Conservation (phyloP, 345 rosid genomes). For the Barbarea vulgaris region DNA sequence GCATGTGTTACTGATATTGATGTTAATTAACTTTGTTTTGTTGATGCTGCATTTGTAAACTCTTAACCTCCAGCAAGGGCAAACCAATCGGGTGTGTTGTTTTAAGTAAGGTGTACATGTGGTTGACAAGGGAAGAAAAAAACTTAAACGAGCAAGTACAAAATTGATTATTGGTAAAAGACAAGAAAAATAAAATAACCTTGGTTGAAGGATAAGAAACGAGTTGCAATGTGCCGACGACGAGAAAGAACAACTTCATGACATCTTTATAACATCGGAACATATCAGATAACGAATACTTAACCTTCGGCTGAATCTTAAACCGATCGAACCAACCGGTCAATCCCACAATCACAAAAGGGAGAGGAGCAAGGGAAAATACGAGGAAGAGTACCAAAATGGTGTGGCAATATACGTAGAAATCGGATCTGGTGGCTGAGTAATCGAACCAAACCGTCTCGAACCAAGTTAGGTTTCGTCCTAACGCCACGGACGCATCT, state of each 20-base stretch:
- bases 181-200: constrained; percentile 40
- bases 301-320: constrained; percentile 83
- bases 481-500: constrained; percentile 66
- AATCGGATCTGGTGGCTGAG: constrained; percentile 73
- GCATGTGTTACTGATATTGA: not conserved
- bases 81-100: not conserved
- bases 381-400: constrained; percentile 59
- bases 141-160: not conserved
- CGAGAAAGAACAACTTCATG: constrained; percentile 52
- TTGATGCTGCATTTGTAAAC: not conserved
- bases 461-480: constrained; percentile 64
- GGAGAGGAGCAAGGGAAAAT: constrained; percentile 75
- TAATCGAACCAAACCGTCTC: constrained; percentile 79
- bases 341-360: constrained; percentile 52
- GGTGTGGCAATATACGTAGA: constrained; percentile 68
- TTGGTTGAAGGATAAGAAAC: constrained; percentile 66
- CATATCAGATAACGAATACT: constrained; percentile 51
- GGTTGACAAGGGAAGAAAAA: not conserved
- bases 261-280: constrained; percentile 70
- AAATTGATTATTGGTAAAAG: not conserved
- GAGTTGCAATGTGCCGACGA: constrained; percentile 76
- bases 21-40: not conserved
- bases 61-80: not conserved
- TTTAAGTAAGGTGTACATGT: not conserved
- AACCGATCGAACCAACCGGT: constrained; percentile 44